Evolutionary conservation across 139 green algal genomes (phyloP), one percentile per base, ranked within the genome.

Genomic region (Pseudopediastrum boryanum): DNA sequence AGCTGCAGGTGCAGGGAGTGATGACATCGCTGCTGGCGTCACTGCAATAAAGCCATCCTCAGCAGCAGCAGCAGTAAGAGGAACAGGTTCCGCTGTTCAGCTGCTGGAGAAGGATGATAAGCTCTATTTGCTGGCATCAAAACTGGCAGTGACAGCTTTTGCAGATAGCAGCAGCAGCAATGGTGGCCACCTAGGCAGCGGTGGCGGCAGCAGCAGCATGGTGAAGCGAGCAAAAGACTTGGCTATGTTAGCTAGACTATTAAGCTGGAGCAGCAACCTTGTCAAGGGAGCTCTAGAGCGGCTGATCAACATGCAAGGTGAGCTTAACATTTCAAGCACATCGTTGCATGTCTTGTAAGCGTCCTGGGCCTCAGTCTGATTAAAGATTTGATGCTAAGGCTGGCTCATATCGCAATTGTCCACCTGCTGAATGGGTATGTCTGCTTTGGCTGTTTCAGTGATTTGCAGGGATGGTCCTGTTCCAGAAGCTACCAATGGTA

Each of bases 51-150:
- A n/a, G n/a, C n/a, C n/a, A n/a, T n/a, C n/a, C n/a, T n/a, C n/a
- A 35, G 31, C 63, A 46, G 63, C 29, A 72, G 64, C 64, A 29
- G 68, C n/a, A 36, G 2, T 2, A 31, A 1, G 16, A 51, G 39
- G 21, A 52, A 48, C 29, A 35, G 50, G 19, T 21, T 23, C 54
- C 23, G n/a, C 46, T 4, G 48, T 48, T 19, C 59, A 61, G 72
- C 41, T 79, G 44, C n/a, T 76, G 23, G 35, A 56, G 50, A 33
- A 16, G 2, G 76, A 82, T 33, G 76, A 82, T 52, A 82, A 82
- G 65, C n/a, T 76, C 12, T 82, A 77, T 41, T 39, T 82, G 33
- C 51, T 82, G 36, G 4, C 76, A 27, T 62, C 64, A 5, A 69
- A 70, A 6, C 76, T 82, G 4, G 64, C 69, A 12, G 41, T 67